These are phyloP conservation scores for Phytopythium montanum DNA, from an alignment of 352 stramenopile species.

Conservation along the genomic window DNA sequence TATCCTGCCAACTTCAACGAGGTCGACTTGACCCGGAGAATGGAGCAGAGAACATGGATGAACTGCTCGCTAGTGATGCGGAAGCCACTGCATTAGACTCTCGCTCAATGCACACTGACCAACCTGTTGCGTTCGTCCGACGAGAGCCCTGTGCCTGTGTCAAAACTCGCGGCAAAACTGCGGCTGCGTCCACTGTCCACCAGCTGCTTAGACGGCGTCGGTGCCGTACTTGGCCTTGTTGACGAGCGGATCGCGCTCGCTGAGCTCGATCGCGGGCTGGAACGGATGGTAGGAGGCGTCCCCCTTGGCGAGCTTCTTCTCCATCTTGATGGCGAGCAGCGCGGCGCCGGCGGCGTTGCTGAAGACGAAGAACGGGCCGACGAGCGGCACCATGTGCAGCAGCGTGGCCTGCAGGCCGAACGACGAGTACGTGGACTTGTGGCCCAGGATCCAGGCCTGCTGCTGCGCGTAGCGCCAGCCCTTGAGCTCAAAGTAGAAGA, in stretches of 20 bases:
- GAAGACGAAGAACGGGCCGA: constrained; percentile 56
- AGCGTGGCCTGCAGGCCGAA: constrained; percentile 56
- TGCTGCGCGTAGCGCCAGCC: constrained; percentile 39
- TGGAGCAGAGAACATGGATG: too few relatives aligned
- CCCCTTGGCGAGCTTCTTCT: constrained; percentile 32
- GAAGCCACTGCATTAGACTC: too few relatives aligned
- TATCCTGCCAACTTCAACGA: too few relatives aligned
- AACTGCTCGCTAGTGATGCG: too few relatives aligned
- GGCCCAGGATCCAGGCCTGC: constrained; percentile 34
- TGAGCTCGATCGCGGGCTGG: constrained; percentile 5
- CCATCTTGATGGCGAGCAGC: constrained; percentile 51
- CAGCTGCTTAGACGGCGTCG: background rate
- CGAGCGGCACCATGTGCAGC: constrained; percentile 52
- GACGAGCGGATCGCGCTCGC: constrained; percentile 9
- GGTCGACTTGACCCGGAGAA: too few relatives aligned
- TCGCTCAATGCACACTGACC: too few relatives aligned
- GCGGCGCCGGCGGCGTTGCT: constrained; percentile 59
- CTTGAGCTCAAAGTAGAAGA: constrained; percentile 62
- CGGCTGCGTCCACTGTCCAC: background rate
- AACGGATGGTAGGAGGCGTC: constrained; percentile 11
- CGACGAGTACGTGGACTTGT: constrained; percentile 38
- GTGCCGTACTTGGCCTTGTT: constrained; percentile 5
- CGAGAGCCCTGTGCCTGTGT: too few relatives aligned
- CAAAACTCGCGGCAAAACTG: background rate
- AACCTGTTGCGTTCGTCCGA: too few relatives aligned